Base-by-base conservation (phyloP, 1,139 yeast species). In the Candida sp. region DNA sequence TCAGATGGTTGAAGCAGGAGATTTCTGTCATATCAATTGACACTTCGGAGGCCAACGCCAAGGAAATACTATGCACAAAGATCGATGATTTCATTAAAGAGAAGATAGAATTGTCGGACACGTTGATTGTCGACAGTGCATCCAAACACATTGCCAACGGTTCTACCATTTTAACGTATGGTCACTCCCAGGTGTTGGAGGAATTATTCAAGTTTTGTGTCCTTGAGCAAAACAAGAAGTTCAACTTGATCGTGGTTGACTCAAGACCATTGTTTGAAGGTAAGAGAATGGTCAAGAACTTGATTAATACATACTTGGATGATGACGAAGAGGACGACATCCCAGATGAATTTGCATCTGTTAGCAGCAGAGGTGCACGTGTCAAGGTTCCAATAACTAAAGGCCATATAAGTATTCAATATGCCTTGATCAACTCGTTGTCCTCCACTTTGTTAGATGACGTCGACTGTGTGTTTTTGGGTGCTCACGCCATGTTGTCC, bases 261-360 rank as follows among this genome's bases (percentile, higher is more conserved):
- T 89, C 97, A n/a, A 84, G 96, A 62, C 99, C 99, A 4, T 75
- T 94, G 51, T 94, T 91, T 64, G 99, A 96, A 70, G 99, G 99
- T 49, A 89, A 89, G 63, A 83, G 78, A 55, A 74, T 92, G 62
- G 88, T 94, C 8, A 77, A 79, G 46, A 77, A 78, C 44, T 78
- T 96, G 54, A 68, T 67, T 11, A 60, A 62, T 38, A 81, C 90
- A 3, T 58, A 59, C 46, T 49, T 57, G 25, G 46, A 52, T 4
- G 54, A 51, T 23, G 69, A 75, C 11, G 88, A 86, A 23, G 62
- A 61, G 25, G 46, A 48, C 11, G 88, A 86, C 25, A 62, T 60
- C 26, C 45, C 48, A 4, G 54, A 53, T 37, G 84, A 84, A 54
- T 83, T 32, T 7, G 84, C 88, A 47, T 58, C 64, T 8, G 43